These are phyloP conservation scores for Gautieria morchelliformis DNA, from an alignment of 768 basidiomycete genomes.

Conservation along the genomic window DNA sequence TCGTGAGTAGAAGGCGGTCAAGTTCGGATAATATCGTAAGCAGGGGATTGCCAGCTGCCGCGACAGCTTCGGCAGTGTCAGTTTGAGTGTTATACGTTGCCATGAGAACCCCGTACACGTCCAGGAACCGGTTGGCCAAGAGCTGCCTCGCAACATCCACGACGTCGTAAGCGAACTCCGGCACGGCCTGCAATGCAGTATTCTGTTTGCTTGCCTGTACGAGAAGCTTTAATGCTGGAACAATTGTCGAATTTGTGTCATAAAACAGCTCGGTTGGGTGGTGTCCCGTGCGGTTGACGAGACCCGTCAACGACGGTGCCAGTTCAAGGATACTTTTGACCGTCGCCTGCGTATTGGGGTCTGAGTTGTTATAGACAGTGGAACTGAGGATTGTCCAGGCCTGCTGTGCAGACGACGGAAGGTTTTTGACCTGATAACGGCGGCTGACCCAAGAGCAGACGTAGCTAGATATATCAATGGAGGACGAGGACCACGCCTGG, in stretches of 20 bases:
- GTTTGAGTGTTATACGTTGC: constrained; percentile 18
- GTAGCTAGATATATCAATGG: constrained; percentile 24
- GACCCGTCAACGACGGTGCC: constrained; percentile 23
- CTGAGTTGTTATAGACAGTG: constrained; percentile 30
- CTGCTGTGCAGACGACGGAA: constrained; percentile 18
- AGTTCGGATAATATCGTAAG: constrained; percentile 24
- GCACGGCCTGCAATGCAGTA: constrained; percentile 14
- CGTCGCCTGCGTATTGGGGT: constrained; percentile 23
- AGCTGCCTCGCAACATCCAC: constrained; percentile 31
- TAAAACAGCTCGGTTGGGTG: constrained; percentile 28
- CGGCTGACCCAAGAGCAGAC: constrained; percentile 26
- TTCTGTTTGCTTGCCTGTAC: constrained; percentile 12
- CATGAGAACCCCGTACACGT: constrained; percentile 23
- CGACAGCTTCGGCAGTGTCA: constrained; percentile 9
- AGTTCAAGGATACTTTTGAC: constrained; percentile 31
- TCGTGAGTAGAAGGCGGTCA: constrained; percentile 25
- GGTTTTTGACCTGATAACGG: constrained; percentile 22
- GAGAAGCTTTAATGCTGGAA: constrained; percentile 2
- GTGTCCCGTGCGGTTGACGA: constrained; percentile 24
- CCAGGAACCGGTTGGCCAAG: constrained; percentile 29
- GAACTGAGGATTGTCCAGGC: constrained; percentile 29
- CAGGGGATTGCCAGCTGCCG: constrained; percentile 13
- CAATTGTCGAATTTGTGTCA: constrained; percentile 23
- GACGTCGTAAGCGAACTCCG: constrained; percentile 31
- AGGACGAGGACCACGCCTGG: constrained; percentile 30